These are phyloP conservation scores for Mortierella sp. DNA, from an alignment of 371 early-diverging fungal genomes.

Conservation along the genomic window DNA sequence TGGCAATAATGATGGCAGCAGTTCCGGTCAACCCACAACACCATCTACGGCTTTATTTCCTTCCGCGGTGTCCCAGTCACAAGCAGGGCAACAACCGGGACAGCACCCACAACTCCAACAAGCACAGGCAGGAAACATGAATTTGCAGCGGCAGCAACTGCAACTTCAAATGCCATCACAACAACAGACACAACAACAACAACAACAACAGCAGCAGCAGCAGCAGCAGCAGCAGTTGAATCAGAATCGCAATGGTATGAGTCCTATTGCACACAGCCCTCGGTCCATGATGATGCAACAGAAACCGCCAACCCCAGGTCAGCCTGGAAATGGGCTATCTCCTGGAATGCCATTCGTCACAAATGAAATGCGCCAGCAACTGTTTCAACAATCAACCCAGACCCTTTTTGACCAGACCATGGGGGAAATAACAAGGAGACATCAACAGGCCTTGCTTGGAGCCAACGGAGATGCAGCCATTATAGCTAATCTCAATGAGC, in stretches of 20 bases:
- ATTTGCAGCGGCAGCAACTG: conserved; percentile 21
- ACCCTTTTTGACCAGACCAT: conserved; percentile 30
- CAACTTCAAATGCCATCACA: conserved; percentile 26
- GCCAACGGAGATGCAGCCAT: conserved; percentile 36
- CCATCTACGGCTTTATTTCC: conserved; percentile 13
- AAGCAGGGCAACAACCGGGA: conserved; percentile 10
- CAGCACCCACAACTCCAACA: conserved; percentile 13
- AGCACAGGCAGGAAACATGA: conserved; percentile 13
- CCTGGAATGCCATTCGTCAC: conserved; percentile 31
- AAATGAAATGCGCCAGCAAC: conserved; percentile 39
- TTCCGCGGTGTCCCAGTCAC: neutral
- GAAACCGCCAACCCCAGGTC: conserved; percentile 10
- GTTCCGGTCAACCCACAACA: conserved; percentile 15
- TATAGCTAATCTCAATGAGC: conserved; percentile 40
- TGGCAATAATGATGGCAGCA: conserved; percentile 4
- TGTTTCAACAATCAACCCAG: conserved; percentile 32
- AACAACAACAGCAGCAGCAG: conserved; percentile 17
- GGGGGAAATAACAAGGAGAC: conserved; percentile 43
- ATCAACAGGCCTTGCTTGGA: conserved; percentile 37
- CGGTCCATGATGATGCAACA: conserved; percentile 32
- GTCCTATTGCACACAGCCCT: conserved; percentile 10
- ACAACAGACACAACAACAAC: conserved; percentile 15
- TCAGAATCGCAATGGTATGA: conserved; percentile 37
- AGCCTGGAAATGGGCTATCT: conserved; percentile 9
- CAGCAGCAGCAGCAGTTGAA: conserved; percentile 19